Evolutionary conservation across 345 rosid species (phyloP).

Genomic region (Eucalyptus sp.): DNA sequence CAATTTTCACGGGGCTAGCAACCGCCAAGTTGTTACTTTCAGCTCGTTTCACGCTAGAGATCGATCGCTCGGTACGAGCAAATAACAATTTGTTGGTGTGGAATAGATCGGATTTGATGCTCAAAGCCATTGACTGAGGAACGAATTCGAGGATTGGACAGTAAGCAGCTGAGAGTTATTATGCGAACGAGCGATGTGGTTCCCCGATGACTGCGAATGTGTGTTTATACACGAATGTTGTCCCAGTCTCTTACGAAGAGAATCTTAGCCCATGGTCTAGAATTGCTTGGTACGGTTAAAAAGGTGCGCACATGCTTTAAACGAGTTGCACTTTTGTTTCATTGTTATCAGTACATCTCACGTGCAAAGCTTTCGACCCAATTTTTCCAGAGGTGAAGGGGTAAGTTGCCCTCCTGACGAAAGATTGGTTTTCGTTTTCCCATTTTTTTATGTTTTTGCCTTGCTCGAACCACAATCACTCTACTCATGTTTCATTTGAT

Average conservation of each 20-base stretch:
- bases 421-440: background rate
- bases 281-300: background rate
- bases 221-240: background rate
- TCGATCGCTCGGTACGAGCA: background rate
- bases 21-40: background rate
- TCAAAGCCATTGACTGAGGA: background rate
- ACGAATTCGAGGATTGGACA: background rate
- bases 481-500: background rate
- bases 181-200: background rate
- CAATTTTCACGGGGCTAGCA: background rate
- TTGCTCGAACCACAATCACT: background rate
- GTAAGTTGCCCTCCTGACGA: conserved; percentile 13
- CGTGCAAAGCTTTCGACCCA: background rate
- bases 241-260: background rate
- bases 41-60: background rate
- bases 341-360: background rate
- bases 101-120: background rate
- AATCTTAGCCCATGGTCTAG: background rate
- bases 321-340: background rate
- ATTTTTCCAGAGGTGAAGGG: conserved; percentile 31
- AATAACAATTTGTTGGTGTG: background rate
- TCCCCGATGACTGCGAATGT: background rate
- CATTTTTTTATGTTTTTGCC: background rate
- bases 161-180: background rate
- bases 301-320: background rate